Percentiles rank a stretch among this genome's conserved stretches.
phyloP scores from a whole-genome alignment of 495 filamentous ascomycete species.

The Podospora pseudoanserina region DNA sequence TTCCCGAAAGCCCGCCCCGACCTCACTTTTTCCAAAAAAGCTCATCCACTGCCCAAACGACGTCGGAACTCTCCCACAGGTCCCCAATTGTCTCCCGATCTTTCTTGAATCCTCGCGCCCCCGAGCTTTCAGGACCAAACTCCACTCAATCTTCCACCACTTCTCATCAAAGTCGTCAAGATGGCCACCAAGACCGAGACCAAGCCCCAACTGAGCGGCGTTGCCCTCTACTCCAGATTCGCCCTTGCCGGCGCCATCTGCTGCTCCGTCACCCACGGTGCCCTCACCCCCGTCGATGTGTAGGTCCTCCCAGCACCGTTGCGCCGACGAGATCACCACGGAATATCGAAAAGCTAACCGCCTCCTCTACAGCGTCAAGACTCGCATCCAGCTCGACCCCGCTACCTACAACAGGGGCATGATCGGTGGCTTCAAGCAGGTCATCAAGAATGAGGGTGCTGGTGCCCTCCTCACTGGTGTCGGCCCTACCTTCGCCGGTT shows the following conservation, averaged over 20 bases:
- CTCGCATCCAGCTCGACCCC: constrained; percentile 89
- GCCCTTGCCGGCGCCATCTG: constrained; percentile 91
- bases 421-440: constrained; percentile 81
- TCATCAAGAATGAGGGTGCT: constrained; percentile 78
- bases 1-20: constrained; percentile 18
- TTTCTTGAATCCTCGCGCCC: constrained; percentile 24
- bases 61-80: constrained; percentile 16
- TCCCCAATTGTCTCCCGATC: constrained; percentile 25
- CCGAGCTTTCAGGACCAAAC: constrained; percentile 26
- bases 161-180: constrained; percentile 27
- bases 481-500: constrained; percentile 84
- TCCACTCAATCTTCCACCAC: constrained; percentile 31
- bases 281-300: constrained; percentile 93
- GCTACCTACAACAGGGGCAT: constrained; percentile 85
- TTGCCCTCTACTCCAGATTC: constrained; percentile 73
- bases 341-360: constrained; percentile 18
- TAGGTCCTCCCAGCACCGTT: constrained; percentile 50
- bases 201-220: constrained; percentile 42
- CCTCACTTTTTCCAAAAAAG: constrained; percentile 32
- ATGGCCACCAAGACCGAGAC: constrained; percentile 36
- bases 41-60: constrained; percentile 25
- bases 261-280: constrained; percentile 91
- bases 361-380: constrained; percentile 71
- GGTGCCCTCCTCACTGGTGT: constrained; percentile 84
- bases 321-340: background rate